A percentile compares a stretch with the other conserved stretches of the same genome.
These are phyloP conservation scores for Choiromyces venosus DNA, from an alignment of 495 filamentous ascomycete species.

Conservation along the genomic window DNA sequence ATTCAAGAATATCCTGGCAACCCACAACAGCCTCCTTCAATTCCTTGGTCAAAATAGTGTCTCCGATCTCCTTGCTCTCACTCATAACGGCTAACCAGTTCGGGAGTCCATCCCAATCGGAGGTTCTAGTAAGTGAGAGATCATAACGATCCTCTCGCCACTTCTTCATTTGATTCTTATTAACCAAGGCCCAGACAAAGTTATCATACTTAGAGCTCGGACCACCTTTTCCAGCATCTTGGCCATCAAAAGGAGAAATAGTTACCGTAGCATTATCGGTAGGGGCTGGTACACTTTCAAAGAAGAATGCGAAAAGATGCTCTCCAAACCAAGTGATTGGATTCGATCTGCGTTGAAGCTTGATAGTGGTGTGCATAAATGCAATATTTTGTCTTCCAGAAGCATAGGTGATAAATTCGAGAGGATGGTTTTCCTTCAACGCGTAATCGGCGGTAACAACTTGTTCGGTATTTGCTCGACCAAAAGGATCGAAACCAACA, in stretches of 20 bases:
- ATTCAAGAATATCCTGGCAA: slow-evolving; percentile 70
- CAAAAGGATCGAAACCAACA: slow-evolving; percentile 66
- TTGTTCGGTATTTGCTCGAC: slow-evolving; percentile 35
- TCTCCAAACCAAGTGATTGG: slow-evolving; percentile 69
- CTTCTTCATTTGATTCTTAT: slow-evolving; percentile 88
- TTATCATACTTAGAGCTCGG: slow-evolving; percentile 74
- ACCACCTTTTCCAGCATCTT: slow-evolving; percentile 60
- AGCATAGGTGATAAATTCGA: slow-evolving; percentile 84
- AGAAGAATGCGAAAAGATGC: slow-evolving; percentile 62
- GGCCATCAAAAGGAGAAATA: slow-evolving; percentile 83
- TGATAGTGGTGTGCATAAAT: slow-evolving; percentile 77
- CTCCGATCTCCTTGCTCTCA: slow-evolving; percentile 93
- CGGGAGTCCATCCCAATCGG: slow-evolving; percentile 86
- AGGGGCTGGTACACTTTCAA: slow-evolving; percentile 65
- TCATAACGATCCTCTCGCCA: slow-evolving; percentile 92
- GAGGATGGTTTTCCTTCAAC: slow-evolving; percentile 74
- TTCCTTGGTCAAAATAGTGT: slow-evolving; percentile 74
- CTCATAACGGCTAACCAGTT: slow-evolving; percentile 90
- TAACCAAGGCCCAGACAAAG: slow-evolving; percentile 91
- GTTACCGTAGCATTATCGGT: slow-evolving; percentile 66
- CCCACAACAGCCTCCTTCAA: slow-evolving; percentile 72
- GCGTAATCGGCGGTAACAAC: slow-evolving; percentile 51
- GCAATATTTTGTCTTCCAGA: slow-evolving; percentile 90
- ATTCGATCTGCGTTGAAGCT: slow-evolving; percentile 83
- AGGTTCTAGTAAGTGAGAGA: slow-evolving; percentile 82